phyloP scores from a whole-genome alignment of 768 basidiomycete species.

The Solioccasus polychromus region DNA sequence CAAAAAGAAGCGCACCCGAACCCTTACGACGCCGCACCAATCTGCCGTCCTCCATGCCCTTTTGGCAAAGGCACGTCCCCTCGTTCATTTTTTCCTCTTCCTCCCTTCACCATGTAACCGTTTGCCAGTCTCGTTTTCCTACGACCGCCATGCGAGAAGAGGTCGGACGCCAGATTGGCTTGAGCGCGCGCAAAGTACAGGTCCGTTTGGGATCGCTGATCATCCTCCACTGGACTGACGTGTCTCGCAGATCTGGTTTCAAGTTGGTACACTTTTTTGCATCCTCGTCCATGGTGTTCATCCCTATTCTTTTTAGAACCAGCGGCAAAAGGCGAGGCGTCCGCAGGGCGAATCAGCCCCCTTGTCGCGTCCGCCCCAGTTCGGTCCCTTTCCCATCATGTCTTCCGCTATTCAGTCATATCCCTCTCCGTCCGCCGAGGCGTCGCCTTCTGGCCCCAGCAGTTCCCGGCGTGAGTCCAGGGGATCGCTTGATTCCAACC shows the following conservation, averaged over 20 bases:
- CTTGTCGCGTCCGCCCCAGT: constrained; percentile 55
- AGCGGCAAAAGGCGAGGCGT: constrained; percentile 81
- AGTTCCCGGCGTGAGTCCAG: constrained; percentile 16
- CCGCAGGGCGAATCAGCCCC: constrained; percentile 62
- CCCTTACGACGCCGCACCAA: constrained; percentile 85
- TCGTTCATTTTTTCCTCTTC: not conserved
- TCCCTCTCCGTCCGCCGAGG: constrained; percentile 13
- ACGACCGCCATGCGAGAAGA: constrained; percentile 86
- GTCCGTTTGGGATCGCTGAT: constrained; percentile 40
- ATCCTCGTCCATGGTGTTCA: constrained; percentile 32
- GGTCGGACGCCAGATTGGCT: constrained; percentile 81
- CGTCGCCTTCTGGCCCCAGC: constrained; percentile 11
- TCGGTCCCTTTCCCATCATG: constrained; percentile 55
- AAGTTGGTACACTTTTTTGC: constrained; percentile 42
- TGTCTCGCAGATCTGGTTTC: constrained; percentile 76
- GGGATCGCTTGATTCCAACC: constrained; percentile 34
- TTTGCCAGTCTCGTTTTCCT: constrained; percentile 76
- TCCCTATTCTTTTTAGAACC: constrained; percentile 51
- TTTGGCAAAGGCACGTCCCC: constrained; percentile 67
- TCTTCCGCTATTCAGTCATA: constrained; percentile 33
- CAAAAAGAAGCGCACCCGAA: constrained; percentile 76
- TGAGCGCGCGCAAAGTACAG: constrained; percentile 89
- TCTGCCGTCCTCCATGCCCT: constrained; percentile 84
- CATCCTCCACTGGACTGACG: constrained; percentile 5
- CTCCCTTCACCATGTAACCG: not conserved